Conservation (phyloP, 306 rosid species). For the Cicer yamashitae region DNA sequence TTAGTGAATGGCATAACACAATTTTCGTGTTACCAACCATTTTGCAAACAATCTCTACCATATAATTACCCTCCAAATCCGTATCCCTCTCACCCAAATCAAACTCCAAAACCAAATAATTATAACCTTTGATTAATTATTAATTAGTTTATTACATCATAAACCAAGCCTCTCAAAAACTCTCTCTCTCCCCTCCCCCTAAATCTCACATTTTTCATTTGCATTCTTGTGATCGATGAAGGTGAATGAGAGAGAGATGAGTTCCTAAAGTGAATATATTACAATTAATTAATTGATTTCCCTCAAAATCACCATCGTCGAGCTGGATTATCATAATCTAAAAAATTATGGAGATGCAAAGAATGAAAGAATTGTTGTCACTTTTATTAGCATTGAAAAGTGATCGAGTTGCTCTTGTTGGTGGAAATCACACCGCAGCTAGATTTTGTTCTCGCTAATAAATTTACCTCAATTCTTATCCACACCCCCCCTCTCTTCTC, state of each 20-base stretch:
- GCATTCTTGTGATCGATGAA: constrained; percentile 42
- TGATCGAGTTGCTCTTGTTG: constrained; percentile 66
- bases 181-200: constrained; percentile 40
- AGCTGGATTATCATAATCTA: constrained; percentile 40
- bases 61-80: constrained; percentile 24
- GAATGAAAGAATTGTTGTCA: constrained; percentile 65
- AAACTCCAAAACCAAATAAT: background rate
- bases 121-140: background rate
- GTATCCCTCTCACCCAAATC: constrained; percentile 33
- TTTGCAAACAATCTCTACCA: constrained; percentile 22
- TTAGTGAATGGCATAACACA: constrained; percentile 49
- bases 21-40: constrained; percentile 52
- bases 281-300: background rate
- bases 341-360: constrained; percentile 65
- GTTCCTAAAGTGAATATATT: background rate
- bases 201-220: constrained; percentile 47
- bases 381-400: constrained; percentile 55
- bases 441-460: constrained; percentile 81
- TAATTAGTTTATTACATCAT: background rate
- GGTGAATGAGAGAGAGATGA: constrained; percentile 28
- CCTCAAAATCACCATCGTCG: constrained; percentile 38
- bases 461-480: background rate
- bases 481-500: background rate
- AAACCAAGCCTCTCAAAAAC: background rate
- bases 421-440: constrained; percentile 87